Evolutionary conservation across 495 filamentous ascomycete species (phyloP), one percentile per base, ranked within the genome.

Genomic region (Tuber umbilicatum): DNA sequence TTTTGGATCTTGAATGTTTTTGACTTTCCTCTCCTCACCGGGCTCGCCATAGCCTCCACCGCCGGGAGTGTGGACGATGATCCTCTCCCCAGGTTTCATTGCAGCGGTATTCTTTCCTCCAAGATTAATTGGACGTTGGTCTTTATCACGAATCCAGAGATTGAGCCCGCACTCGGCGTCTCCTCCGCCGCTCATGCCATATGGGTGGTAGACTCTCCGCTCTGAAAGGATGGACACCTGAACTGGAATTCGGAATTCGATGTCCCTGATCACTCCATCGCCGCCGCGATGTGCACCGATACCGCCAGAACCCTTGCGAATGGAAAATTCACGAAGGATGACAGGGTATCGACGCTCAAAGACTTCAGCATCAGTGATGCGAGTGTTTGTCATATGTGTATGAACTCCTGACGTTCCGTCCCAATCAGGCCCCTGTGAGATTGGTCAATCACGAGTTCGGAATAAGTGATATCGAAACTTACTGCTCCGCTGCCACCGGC

Each of bases 351-450:
- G 88, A 2, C 94, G 88, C 84, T 99, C 95, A 79, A 99, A 94
- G n/a, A 97, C 89, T 79, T 99, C 95, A 0, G 93, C 87, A 84
- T 99, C 95, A 1, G 95, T 99, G 82, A 98, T 98, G 1, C 95
- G 89, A 7, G 95, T 99, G 83, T 99, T 99, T n/a, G 95, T 99
- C 94, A 98, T 99, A 84, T 98, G 94, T 35, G 90, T 91, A 82
- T 99, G 95, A 68, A 98, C 93, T 67, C 95, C 95, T 70, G 88
- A 90, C 12, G 93, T 93, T 68, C 95, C 95, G 72, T 92, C 87
- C 95, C 95, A 99, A 47, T 87, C 87, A 1, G 91, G 88, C 0
- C 94, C 94, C 77, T 78, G 17, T 39, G 50, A 40, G 35, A 31
- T 16, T 50, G n/a, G 39, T 35, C 43, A 69, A 76, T 38, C 21